Evolutionary conservation across 441 rosid species (phyloP), one percentile per base, ranked within the genome.

Genomic region (Capsella rubella): DNA sequence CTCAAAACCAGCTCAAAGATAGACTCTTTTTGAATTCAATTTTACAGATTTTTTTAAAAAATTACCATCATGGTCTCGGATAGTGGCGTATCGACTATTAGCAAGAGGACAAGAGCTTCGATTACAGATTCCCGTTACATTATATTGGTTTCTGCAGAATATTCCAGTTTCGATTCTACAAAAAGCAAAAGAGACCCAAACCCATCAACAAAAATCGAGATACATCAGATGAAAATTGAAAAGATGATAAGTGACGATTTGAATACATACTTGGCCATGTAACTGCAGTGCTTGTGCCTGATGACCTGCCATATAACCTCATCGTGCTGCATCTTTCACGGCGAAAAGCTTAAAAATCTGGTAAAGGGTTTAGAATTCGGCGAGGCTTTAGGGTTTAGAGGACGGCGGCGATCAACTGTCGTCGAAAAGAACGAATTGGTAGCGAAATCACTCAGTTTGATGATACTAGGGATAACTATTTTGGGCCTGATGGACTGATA

Each of bases 221-320:
- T 35, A 11, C 8, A 6, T 32, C 27, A 61, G 32, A 21, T 12
- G 40, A 69, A 69, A 21, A 54, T 9, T 0, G 11, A 45, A 21
- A 28, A 54, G 39, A 29, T 49, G 29, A 32, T 4, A 64, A 35
- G 43, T 9, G 15, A 64, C 43, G 32, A 10, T 32, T 37, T n/a
- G 15, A 13, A 1, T 0, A 57, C 71, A 76, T 79, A 94, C 97
- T 92, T 90, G 84, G 97, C 87, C 97, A 92, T 90, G 76, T 84
- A 92, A 79, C 97, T 92, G 83, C 99, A 94, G 82, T 92, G 97
- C 8, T 82, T 90, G 89, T 94, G 97, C 75, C 97, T 84, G 82
- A 90, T 92, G 42, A 90, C 97, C 69, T 94, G 97, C 97, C 97
- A 94, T 82, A 92, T 94, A 42, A 92, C 94, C 85, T 92, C 95